Evolutionary conservation across 208 protist species (phyloP).

Genomic region (Crithidia acanthocephali): DNA sequence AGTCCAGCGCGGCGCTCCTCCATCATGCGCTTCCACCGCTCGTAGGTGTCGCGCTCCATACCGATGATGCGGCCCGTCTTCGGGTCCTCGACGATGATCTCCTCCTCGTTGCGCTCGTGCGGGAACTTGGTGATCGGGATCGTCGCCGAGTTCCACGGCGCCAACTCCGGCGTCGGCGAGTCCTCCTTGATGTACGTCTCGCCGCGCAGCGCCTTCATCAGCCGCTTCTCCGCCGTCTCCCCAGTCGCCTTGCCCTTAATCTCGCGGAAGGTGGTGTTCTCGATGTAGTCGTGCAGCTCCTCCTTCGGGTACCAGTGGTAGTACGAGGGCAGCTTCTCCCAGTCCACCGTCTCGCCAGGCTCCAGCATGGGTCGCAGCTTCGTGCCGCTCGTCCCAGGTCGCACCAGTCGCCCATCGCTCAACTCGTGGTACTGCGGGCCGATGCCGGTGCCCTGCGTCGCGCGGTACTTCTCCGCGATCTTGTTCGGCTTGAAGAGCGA

Average conservation of each 20-base stretch:
- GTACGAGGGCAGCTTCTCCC: constrained; percentile 89
- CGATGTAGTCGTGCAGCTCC: constrained; percentile 84
- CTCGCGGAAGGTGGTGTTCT: constrained; percentile 88
- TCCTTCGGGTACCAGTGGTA: constrained; percentile 93
- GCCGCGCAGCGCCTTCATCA: constrained; percentile 37
- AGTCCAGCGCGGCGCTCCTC: constrained; percentile 63
- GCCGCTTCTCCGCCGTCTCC: constrained; percentile 57
- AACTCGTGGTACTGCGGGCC: constrained; percentile 85
- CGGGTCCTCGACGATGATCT: constrained; percentile 87
- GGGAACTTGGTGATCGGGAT: constrained; percentile 88
- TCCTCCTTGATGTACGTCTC: constrained; percentile 51
- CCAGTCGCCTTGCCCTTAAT: constrained; percentile 67
- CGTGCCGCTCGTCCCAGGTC: constrained; percentile 82
- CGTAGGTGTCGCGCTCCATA: constrained; percentile 87
- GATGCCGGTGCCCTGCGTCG: constrained; percentile 87
- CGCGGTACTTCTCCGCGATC: constrained; percentile 85
- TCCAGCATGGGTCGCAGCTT: constrained; percentile 87
- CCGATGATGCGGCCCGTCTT: constrained; percentile 90
- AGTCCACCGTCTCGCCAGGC: constrained; percentile 82
- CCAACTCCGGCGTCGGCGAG: constrained; percentile 53
- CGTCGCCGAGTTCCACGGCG: constrained; percentile 83
- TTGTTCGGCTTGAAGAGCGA: constrained; percentile 77
- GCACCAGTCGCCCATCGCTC: constrained; percentile 82
- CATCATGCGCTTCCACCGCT: constrained; percentile 88
- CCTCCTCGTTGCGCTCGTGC: constrained; percentile 86